phyloP scores from a whole-genome alignment of 2,329 filamentous ascomycete genomes.

The Biscogniauxia marginata region DNA sequence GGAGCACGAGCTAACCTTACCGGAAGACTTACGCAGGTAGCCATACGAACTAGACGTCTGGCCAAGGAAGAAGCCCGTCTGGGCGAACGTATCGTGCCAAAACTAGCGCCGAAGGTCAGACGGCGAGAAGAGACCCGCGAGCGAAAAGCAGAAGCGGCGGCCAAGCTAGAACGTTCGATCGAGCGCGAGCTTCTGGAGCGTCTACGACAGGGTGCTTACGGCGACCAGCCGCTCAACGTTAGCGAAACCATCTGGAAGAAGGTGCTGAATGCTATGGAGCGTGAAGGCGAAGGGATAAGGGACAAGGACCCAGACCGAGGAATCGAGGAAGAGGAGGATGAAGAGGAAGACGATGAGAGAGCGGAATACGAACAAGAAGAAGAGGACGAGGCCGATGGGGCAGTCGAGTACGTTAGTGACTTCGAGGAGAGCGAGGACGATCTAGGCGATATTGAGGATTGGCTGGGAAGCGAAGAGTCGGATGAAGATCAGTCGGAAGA shows the following conservation, averaged over 20 bases:
- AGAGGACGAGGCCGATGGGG: slow-evolving; percentile 69
- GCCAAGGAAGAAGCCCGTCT: slow-evolving; percentile 86
- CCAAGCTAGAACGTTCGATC: slow-evolving; percentile 93
- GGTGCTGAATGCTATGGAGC: slow-evolving; percentile 87
- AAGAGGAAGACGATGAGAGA: slow-evolving; percentile 65
- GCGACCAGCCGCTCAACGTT: slow-evolving; percentile 90
- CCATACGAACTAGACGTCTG: slow-evolving; percentile 74
- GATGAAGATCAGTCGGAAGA: slow-evolving; percentile 59
- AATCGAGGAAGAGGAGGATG: slow-evolving; percentile 73
- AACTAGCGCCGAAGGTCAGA: slow-evolving; percentile 85
- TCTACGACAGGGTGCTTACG: slow-evolving; percentile 88
- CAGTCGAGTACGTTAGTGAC: slow-evolving; percentile 92
- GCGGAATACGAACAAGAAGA: slow-evolving; percentile 60
- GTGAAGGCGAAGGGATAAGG: slow-evolving; percentile 75
- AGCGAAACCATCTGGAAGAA: slow-evolving; percentile 97
- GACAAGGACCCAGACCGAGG: slow-evolving; percentile 90
- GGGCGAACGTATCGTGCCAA: slow-evolving; percentile 84
- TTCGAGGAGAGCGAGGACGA: slow-evolving; percentile 82
- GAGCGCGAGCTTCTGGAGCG: slow-evolving; percentile 93
- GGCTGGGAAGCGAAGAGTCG: slow-evolving; percentile 73
- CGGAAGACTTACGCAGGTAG: slow-evolving; percentile 79
- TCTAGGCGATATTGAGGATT: slow-evolving; percentile 82
- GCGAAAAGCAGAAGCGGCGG: slow-evolving; percentile 75
- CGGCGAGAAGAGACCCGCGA: slow-evolving; percentile 73
- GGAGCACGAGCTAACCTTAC: neutral